phyloP scores from a whole-genome alignment of 768 basidiomycete genomes.

The Lentinula boryana region DNA sequence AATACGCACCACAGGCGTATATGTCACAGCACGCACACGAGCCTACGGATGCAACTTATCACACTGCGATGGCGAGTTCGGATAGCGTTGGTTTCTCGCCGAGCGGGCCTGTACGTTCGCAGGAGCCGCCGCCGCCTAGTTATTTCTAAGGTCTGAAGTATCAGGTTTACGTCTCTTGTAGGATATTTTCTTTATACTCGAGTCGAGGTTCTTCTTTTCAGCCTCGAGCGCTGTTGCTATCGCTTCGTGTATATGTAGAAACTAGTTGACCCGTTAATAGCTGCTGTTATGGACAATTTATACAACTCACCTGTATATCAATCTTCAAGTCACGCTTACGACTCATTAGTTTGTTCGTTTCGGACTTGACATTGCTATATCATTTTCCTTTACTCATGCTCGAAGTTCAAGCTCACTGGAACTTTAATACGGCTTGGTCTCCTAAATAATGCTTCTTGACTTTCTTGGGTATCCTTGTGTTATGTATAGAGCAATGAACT shows the following conservation, averaged over 20 bases:
- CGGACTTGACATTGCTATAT: not conserved
- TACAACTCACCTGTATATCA: not conserved
- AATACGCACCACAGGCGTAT: not conserved
- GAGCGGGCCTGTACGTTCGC: not conserved
- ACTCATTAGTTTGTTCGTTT: not conserved
- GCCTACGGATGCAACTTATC: slow-evolving; percentile 6
- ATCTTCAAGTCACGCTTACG: not conserved
- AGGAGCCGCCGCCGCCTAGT: not conserved
- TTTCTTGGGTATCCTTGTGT: no score
- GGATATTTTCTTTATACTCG: not conserved
- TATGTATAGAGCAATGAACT: no score
- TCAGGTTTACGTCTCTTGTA: not conserved
- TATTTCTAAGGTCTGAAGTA: not conserved
- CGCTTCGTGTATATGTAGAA: not conserved
- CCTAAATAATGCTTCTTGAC: no score
- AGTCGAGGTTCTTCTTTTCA: not conserved
- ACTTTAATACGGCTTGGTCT: no score
- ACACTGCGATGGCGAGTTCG: slow-evolving; percentile 13
- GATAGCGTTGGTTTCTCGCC: not conserved
- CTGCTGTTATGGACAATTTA: not conserved
- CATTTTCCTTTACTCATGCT: no score
- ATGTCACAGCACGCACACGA: slow-evolving; percentile 3
- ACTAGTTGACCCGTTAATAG: not conserved
- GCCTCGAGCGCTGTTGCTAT: not conserved
- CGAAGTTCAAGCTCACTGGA: no score